Evolutionary conservation across 164 flowering plant genomes (phyloP).

Genomic region (Chimonanthus praecox): DNA sequence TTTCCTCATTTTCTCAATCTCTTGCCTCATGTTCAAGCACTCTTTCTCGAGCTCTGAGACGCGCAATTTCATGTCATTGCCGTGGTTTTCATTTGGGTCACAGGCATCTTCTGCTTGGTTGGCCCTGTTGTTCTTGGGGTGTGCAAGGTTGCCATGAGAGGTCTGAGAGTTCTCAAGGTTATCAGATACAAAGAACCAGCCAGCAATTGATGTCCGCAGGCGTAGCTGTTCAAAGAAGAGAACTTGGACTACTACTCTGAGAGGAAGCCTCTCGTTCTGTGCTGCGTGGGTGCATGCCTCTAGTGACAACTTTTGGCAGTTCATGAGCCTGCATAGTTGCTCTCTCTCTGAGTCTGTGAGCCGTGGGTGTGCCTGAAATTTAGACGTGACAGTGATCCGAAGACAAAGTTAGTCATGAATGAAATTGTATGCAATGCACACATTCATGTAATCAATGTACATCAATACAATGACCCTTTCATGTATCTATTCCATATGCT

Average conservation of each 20-base stretch:
- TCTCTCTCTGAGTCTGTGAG: constrained; percentile 60
- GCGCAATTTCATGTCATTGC: constrained; percentile 38
- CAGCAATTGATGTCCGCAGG: constrained; percentile 52
- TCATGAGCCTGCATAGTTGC: constrained; percentile 65
- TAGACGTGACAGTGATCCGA: neutral
- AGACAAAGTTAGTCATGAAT: neutral
- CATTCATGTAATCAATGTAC: neutral
- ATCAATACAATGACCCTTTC: neutral
- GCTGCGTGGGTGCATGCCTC: constrained; percentile 80
- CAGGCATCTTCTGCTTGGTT: constrained; percentile 6
- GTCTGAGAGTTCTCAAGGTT: constrained; percentile 39
- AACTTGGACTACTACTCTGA: constrained; percentile 64
- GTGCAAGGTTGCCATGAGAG: constrained; percentile 23
- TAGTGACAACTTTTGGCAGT: constrained; percentile 70
- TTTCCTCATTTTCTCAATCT: constrained; percentile 46
- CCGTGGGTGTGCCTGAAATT: constrained; percentile 62
- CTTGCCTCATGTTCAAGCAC: constrained; percentile 46
- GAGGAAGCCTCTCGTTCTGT: constrained; percentile 70
- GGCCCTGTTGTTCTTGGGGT: constrained; percentile 16
- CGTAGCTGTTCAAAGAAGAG: constrained; percentile 70
- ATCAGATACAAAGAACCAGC: constrained; percentile 64
- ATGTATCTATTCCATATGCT: no score
- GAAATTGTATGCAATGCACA: neutral
- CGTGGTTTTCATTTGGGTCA: constrained; percentile 4
- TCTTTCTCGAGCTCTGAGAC: constrained; percentile 65